Evolutionary conservation across 2,329 filamentous ascomycete species (phyloP), one percentile per base, ranked within the genome.

Genomic region (Endoconidiophora laricicola): DNA sequence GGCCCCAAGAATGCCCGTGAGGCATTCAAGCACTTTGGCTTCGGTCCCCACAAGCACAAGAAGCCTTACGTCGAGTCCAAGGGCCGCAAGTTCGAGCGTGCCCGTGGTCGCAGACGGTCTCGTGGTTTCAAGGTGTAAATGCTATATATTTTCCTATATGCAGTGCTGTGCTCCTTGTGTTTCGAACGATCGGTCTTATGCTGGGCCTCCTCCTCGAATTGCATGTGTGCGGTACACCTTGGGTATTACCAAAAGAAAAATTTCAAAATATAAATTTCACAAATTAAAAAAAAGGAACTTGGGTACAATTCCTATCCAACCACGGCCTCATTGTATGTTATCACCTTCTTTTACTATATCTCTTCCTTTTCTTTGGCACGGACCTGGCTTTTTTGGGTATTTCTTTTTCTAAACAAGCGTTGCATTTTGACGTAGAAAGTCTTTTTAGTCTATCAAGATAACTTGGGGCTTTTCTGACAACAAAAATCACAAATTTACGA

Each of bases 81-180:
- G 85, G 93, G 93, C 66, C 84, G 91, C 74, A 98, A 98, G 79
- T 98, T 98, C 78, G 93, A 98, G 83, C 79, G 81, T 65, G 91
- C 88, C 65, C 88, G 91, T 91, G 93, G 91, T 72, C 88, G 91
- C 74, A 93, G 91, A 83, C 78, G 87, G 69, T 96, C 88, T 64
- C 81, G 85, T 66, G 91, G 93, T 79, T 98, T 98, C 88, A 98
- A 98, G 87, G 91, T 98, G 69, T 98, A 94, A 86, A 68, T 69
- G 58, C 46, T 33, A 12, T 12, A 33, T 33, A 33, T 33, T 33
- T 33, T 9, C 9, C 29, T 33, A 33, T 33, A 33, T 33, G 29
- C 29, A 12, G 29, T 33, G 12, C 12, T 33, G 9, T 33, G 29
- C 12, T 3, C 29, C 29, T 9, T 12, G 29, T 33, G 9, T 33